Base-by-base conservation (phyloP, 2,329 filamentous ascomycete genomes). In the Colletotrichum aenigma region DNA sequence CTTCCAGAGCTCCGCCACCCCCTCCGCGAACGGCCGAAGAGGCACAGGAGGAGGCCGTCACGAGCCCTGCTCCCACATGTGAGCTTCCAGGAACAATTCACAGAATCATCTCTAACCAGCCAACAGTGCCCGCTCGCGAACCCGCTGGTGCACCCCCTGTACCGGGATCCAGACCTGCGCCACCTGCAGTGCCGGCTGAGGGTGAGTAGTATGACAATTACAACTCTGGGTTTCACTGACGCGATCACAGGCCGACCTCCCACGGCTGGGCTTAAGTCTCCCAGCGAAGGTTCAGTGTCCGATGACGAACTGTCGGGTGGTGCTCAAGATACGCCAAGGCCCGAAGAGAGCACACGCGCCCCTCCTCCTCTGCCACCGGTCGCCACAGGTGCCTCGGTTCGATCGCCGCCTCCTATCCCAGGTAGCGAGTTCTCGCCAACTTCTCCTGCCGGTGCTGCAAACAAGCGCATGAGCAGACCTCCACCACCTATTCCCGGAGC, bases 221-320 rank as follows among this genome's bases (percentile, higher is more conserved):
- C 6, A 26, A 12, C 9, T 28, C 28, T n/a, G 9, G 38, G 6
- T 28, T 7, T 3, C 28, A 18, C 73, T 76, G 16, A 73, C 24
- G 52, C 24, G 71, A 66, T 70, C 80, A 28, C 79, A 95, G 94
- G 91, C 79, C 94, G 93, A 65, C 91, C 90, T 66, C 86, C 90
- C 52, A 86, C 89, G 43, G 87, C 87, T 58, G 82, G 89, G 21
- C 55, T 73, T 30, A 75, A 73, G 64, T 94, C 94, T 55, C 93
- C 92, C 61, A 95, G 93, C 74, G 90, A 94, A 76, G 96, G 95
- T 34, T 97, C 95, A 2, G 95, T 94, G 82, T 97, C 96, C 58
- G 96, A 97, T 79, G 96, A 98, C 82, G 96, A 98, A 83, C 87
- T 96, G 80, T 95, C 94, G 12, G 87, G 88, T 69, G 84, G 85